A percentile compares a stretch with the other conserved stretches of the same genome.
Conservation (phyloP, 352 stramenopile species). For the Pythium insidiosum region DNA sequence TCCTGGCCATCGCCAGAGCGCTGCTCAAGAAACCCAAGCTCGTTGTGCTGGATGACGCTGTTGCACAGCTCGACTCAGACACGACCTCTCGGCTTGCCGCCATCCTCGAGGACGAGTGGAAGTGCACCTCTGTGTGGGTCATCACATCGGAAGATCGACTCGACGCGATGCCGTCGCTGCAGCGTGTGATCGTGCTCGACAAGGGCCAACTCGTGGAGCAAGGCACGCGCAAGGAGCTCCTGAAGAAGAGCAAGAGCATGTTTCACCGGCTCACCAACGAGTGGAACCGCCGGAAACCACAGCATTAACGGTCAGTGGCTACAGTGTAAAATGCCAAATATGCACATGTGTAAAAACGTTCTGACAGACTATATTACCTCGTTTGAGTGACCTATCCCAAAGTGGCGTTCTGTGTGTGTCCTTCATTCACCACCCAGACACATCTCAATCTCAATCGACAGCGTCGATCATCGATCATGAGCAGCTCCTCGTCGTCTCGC, state of each 20-base stretch:
- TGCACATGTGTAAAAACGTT: too few relatives aligned
- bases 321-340: too few relatives aligned
- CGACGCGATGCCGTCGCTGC: conserved; percentile 91
- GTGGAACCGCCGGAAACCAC: conserved; percentile 21
- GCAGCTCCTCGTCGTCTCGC: not conserved
- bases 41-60: conserved; percentile 15
- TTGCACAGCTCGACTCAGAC: not conserved
- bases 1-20: conserved; percentile 90
- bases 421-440: too few relatives aligned
- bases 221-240: conserved; percentile 74
- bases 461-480: too few relatives aligned
- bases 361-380: too few relatives aligned
- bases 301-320: too few relatives aligned
- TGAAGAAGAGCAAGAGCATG: conserved; percentile 42
- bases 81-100: too few relatives aligned
- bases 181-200: conserved; percentile 95
- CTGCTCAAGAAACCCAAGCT: conserved; percentile 77
- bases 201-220: conserved; percentile 86
- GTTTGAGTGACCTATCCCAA: too few relatives aligned
- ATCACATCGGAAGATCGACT: conserved; percentile 63
- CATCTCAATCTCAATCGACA: too few relatives aligned
- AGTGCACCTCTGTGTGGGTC: conserved; percentile 19
- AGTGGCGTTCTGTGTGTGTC: too few relatives aligned
- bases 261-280: conserved; percentile 56
- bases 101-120: not conserved